Evolutionary conservation across 202 grass and related monocot species (phyloP), one percentile per base, ranked within the genome.

Genomic region (Panicum hallii): DNA sequence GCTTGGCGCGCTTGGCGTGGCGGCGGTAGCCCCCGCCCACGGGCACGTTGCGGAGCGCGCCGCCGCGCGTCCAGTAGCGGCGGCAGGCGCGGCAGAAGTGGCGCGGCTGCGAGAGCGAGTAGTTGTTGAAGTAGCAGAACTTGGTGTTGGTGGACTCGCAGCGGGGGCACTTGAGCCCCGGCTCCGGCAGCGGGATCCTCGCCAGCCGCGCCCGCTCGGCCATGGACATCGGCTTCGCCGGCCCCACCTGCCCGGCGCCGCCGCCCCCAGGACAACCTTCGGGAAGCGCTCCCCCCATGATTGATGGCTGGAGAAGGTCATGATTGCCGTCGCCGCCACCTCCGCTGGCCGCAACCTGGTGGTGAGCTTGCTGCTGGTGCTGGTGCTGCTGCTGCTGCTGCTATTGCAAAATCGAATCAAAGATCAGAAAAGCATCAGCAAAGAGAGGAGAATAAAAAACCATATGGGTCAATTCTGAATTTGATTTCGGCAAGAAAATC

Each of bases 121-220:
- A 94, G 87, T 97, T 97, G 87, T 97, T 97, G 92, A 94, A 97
- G 86, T 97, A 97, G 83, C 95, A 97, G 87, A 97, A 97, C 82
- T 97, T 97, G 81, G 94, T 97, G 92, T 97, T 94, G 67, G 90
- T 80, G 54, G 92, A 97, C 14, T 97, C 86, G 86, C 94, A 97
- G 67, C 94, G 92, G 0, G 94, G 94, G 83, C 94, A 97, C 84
- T 97, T 97, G 65, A 97, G 90, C 49, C 86, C 94, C 19, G 79
- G 90, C 87, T 94, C 94, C 49, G 88, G 92, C 42, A 92, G 86
- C 56, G 86, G 94, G 75, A 94, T 74, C 83, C 90, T 85, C 6
- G 94, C 85, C 19, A 91, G 70, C 43, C 91, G 91, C 23, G 87
- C 86, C 7, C 84, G 84, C 67, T 97, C 90, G 16, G 92, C 38